These are phyloP conservation scores for Cokeromyces recurvatus DNA, from an alignment of 371 early-diverging fungal species.

Conservation along the genomic window DNA sequence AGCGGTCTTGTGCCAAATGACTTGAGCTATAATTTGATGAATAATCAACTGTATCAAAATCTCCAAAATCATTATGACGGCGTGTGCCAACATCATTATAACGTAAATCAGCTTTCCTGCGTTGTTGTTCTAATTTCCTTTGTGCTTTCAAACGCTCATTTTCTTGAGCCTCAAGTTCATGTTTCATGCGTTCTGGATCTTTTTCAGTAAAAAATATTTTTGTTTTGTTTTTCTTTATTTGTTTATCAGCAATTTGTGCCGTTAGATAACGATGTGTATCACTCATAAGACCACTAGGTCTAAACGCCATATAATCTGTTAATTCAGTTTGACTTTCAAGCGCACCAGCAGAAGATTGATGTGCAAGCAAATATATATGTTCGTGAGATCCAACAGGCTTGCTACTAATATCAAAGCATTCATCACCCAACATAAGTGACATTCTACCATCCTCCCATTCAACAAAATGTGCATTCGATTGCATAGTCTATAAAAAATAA, in stretches of 20 bases:
- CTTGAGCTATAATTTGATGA: conserved; percentile 1
- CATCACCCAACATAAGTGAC: conserved; percentile 73
- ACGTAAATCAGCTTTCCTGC: conserved; percentile 30
- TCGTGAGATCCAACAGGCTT: conserved; percentile 48
- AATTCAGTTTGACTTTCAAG: conserved; percentile 67
- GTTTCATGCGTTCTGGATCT: conserved; percentile 50
- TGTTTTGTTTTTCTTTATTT: conserved; percentile 59
- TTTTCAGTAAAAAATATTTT: conserved; percentile 62
- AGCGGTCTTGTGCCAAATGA: conserved; percentile 24
- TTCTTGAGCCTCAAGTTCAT: conserved; percentile 35
- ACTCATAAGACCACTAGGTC: conserved; percentile 56
- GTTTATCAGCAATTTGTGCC: conserved; percentile 60
- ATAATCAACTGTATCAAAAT: conserved; percentile 19
- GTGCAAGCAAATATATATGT: conserved; percentile 66
- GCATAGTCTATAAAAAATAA: conserved; percentile 38
- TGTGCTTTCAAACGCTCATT: conserved; percentile 44
- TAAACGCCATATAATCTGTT: conserved; percentile 65
- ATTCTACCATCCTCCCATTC: conserved; percentile 80
- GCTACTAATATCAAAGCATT: conserved; percentile 67
- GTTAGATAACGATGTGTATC: conserved; percentile 65
- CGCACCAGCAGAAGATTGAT: conserved; percentile 57
- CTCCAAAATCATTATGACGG: conserved; percentile 17
- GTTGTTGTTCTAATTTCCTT: conserved; percentile 36
- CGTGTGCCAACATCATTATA: conserved; percentile 11
- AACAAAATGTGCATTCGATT: conserved; percentile 77